Evolutionary conservation across 192 early-diverging fungal genomes (phyloP), one percentile per base, ranked within the genome.

Genomic region (Umbelopsis sp.): DNA sequence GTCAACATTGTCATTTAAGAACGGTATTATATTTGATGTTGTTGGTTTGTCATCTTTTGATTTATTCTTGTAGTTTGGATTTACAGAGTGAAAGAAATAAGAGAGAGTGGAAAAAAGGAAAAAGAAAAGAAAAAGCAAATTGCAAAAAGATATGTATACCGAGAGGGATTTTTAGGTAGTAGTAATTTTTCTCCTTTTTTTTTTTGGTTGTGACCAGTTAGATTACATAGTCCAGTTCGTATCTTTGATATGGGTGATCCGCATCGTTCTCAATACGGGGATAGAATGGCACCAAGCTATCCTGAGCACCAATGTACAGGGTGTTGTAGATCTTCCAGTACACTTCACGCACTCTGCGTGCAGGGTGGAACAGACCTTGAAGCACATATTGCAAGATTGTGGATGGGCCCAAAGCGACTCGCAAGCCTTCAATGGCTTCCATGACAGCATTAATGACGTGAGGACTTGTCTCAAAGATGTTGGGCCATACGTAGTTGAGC

Each of bases 291-390:
- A 98, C 94, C 51, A 98, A 78, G 8, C 91, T 90, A 58, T 96
- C 96, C 80, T 98, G 97, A 27, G 87, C 80, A 5, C 87, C 91
- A 70, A 99, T 92, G 70, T 97, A 98, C 74, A 97, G 74, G 74
- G 92, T 92, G 80, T 99, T 99, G 84, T 95, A 99, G 72, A 99
- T 94, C 72, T 93, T 97, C 98, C 98, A 99, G 78, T 99, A 99
- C 18, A 98, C 91, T 77, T 98, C 95, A 18, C 98, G 86, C 7
- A 98, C 96, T 66, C 93, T 89, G 10, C 96, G 75, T 3, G 98
- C 97, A 4, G 98, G 98, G 66, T 99, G 98, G 89, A 98, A 99
- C 64, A 99, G 73, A 0, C 98, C 98, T 80, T 98, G 94, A 35
- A 98, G 71, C 13, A 93, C 82, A 78, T 98, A 99, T 64, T 93